A percentile compares a stretch with the other conserved stretches of the same genome.
Evolutionary conservation across 805 yeast genomes (phyloP).

Genomic region (Candida boidinii): DNA sequence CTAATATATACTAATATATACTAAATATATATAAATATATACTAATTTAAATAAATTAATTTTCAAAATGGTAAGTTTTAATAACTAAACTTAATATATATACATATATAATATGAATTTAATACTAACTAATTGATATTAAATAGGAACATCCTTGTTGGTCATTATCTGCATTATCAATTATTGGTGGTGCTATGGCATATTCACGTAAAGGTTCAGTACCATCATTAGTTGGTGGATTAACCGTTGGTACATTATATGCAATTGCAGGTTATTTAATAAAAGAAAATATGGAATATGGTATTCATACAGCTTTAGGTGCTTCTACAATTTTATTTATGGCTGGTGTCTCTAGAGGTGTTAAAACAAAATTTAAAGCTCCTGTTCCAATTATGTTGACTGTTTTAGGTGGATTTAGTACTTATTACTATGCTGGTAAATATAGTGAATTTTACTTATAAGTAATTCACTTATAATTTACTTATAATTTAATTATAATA

Average conservation of each 20-base stretch:
- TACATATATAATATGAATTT: not conserved
- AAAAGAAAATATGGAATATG: conserved; percentile 65
- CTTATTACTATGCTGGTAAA: conserved; percentile 65
- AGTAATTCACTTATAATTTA: too few species aligned
- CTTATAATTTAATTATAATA: too few species aligned
- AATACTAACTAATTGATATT: too few species aligned
- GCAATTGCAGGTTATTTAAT: conserved; percentile 72
- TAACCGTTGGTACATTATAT: conserved; percentile 47
- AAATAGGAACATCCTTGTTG: conserved; percentile 21
- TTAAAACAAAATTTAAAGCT: conserved; percentile 45
- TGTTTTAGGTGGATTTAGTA: conserved; percentile 52
- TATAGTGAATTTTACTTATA: conserved; percentile 75
- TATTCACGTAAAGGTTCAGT: conserved; percentile 53
- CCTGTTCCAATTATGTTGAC: conserved; percentile 69
- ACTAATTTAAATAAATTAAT: too few species aligned
- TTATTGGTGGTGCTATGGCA: conserved; percentile 25
- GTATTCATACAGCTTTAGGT: conserved; percentile 72
- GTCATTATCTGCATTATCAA: conserved; percentile 19
- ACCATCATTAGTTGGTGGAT: conserved; percentile 77
- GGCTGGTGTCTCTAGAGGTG: conserved; percentile 68
- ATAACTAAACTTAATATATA: not conserved
- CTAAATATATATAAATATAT: not conserved
- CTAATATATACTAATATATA: not conserved
- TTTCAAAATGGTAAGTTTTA: not conserved
- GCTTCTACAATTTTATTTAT: conserved; percentile 57